A percentile compares a stretch with the other conserved stretches of the same genome.
Conservation (phyloP, 2,329 filamentous ascomycete species). For the Coniochaeta sp. region DNA sequence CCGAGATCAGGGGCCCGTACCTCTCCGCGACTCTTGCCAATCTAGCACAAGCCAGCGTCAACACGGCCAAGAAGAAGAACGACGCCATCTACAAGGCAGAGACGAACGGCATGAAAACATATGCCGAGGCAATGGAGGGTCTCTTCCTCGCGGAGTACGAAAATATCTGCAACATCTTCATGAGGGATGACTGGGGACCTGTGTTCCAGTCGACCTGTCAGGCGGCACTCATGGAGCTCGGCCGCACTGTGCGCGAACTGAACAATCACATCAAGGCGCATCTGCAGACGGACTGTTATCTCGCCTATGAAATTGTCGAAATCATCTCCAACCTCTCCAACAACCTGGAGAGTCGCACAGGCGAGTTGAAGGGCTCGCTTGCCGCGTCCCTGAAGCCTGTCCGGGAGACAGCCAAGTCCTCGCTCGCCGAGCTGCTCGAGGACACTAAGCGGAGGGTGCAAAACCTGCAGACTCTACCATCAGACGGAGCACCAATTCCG, state of each 20-base stretch:
- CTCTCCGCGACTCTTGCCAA: conserved; percentile 77
- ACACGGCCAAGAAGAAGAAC: conserved; percentile 73
- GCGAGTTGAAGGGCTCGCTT: conserved; percentile 76
- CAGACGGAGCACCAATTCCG: conserved; percentile 70
- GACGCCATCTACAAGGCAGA: conserved; percentile 82
- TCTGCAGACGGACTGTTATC: conserved; percentile 82
- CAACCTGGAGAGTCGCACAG: conserved; percentile 72
- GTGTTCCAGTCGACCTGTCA: conserved; percentile 76
- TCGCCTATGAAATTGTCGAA: conserved; percentile 92
- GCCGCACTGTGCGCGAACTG: conserved; percentile 77
- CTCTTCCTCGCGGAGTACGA: conserved; percentile 86
- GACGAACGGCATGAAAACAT: conserved; percentile 85
- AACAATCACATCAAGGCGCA: conserved; percentile 85
- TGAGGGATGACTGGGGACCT: conserved; percentile 73
- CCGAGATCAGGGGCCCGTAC: conserved; percentile 80
- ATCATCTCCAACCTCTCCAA: conserved; percentile 75
- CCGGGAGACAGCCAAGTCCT: conserved; percentile 83
- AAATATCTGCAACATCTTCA: conserved; percentile 81
- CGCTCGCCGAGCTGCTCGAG: conserved; percentile 74
- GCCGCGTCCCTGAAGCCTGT: conserved; percentile 83
- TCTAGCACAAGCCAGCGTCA: conserved; percentile 76
- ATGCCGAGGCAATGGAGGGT: conserved; percentile 79
- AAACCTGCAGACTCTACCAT: conserved; percentile 59
- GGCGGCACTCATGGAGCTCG: conserved; percentile 70
- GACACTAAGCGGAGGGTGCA: conserved; percentile 68